Percentiles rank a stretch among this genome's conserved stretches.
These are phyloP conservation scores for Alternaria viburni DNA, from an alignment of 2,329 filamentous ascomycete species.

Conservation along the genomic window DNA sequence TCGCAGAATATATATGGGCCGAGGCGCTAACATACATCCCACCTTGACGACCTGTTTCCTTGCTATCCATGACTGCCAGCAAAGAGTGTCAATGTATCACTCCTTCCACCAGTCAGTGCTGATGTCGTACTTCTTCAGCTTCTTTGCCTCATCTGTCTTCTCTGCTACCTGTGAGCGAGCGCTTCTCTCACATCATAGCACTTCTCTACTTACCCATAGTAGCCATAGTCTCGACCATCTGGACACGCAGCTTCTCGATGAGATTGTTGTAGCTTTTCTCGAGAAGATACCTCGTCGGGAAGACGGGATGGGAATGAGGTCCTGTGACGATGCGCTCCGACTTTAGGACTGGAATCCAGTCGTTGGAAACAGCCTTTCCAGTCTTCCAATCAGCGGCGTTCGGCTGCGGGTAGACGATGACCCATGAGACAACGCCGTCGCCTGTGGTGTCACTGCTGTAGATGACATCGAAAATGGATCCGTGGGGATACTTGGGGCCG, in stretches of 20 bases:
- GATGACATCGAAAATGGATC: not conserved
- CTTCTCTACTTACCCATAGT: not conserved
- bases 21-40: not conserved
- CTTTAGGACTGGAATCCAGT: not conserved
- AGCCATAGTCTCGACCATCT: not conserved
- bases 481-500: not conserved
- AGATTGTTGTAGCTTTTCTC: no score
- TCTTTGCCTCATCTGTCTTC: not conserved
- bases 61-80: not conserved
- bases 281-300: no score
- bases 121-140: not conserved
- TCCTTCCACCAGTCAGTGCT: not conserved
- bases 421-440: not conserved
- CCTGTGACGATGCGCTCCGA: not conserved
- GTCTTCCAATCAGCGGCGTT: rapidly evolving
- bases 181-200: rapidly evolving
- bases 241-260: not conserved
- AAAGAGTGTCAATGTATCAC: not conserved
- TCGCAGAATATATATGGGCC: not conserved
- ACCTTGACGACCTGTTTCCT: not conserved
- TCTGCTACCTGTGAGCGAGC: not conserved
- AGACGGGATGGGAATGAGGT: no score
- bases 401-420: not conserved
- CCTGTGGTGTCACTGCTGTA: not conserved
- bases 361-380: not conserved